Base-by-base conservation (phyloP, 2,329 filamentous ascomycete genomes). In the Chrysoporthe puriensis region DNA sequence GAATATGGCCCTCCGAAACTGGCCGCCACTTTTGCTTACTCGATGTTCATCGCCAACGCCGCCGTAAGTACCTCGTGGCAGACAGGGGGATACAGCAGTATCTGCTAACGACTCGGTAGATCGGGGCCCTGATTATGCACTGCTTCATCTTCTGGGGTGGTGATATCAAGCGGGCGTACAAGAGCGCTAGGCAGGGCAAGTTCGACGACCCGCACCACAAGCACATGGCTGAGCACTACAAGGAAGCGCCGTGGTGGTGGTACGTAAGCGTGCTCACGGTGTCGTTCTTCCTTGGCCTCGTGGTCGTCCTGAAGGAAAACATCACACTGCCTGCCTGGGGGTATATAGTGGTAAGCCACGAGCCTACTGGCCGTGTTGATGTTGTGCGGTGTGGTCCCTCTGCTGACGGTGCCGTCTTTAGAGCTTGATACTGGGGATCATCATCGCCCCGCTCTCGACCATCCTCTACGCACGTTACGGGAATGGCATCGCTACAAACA, bases 401-500 rank as follows among this genome's bases (percentile, higher is more conserved):
- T 1, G 4, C 40, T 46, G 40, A 44, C 16, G 6, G 16, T 46
- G 9, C 26, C 43, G 21, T 4, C 26, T 32, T n/a, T 7, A 61
- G 59, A 61, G 59, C 0, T 75, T 85, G 0, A 36, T 83, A 0
- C 34, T 84, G 0, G 83, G 83, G 40, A 76, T 75, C 0, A 72
- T 84, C 66, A 83, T 88, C 32, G 82, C 85, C 0, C 85, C 85
- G 0, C 79, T 88, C 21, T 80, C 82, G 66, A 82, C 79, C 0
- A 72, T 88, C 2, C 77, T 87, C 0, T 86, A 82, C 66, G 82
- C 83, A 2, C 79, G 84, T 0, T 87, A 79, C 52, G 86, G 86
- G 11, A 87, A 84, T 58, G 86, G 86, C 14, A 86, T 88, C 44
- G 83, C 84, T 8, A 88, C 85, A 2, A 87, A 87, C 72, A 86